Percentiles rank a stretch among this genome's conserved stretches.
These are phyloP conservation scores for Syzygium syzygioides DNA, from an alignment of 441 rosid species.

Conservation along the genomic window DNA sequence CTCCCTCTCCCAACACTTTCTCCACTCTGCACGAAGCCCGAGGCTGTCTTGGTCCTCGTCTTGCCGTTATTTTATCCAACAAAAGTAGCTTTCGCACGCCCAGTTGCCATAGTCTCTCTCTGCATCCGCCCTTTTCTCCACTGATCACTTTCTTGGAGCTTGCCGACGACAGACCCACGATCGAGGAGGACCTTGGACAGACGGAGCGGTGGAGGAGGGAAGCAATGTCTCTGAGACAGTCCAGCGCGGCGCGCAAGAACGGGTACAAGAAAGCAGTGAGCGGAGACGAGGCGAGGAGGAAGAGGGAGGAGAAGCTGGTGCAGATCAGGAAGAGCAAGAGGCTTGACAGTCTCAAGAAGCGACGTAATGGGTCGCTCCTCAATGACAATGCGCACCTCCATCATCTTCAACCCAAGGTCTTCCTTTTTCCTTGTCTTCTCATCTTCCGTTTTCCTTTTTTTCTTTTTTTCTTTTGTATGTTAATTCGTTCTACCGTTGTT, in stretches of 20 bases:
- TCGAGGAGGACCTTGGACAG: not conserved
- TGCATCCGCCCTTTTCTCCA: not conserved
- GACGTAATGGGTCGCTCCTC: not conserved
- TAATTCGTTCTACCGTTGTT: not conserved
- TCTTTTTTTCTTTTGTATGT: not conserved
- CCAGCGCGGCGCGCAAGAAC: conserved; percentile 1
- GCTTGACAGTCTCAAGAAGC: not conserved
- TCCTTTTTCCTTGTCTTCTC: not conserved
- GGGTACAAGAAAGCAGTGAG: conserved; percentile 9
- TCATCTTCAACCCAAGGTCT: not conserved
- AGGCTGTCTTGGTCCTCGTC: not conserved
- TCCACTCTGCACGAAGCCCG: not conserved
- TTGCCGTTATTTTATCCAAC: not conserved
- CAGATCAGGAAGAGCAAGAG: conserved; percentile 6
- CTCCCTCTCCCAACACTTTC: not conserved
- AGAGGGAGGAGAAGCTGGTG: conserved; percentile 3
- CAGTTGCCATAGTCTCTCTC: not conserved
- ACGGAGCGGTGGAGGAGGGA: not conserved
- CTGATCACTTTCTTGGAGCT: not conserved
- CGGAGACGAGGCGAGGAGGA: conserved; percentile 6
- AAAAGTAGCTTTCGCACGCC: not conserved
- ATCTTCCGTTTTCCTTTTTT: not conserved
- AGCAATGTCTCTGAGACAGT: conserved; percentile 7
- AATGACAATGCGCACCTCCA: not conserved
- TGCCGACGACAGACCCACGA: not conserved